phyloP scores from a whole-genome alignment of 257 asterid species.

The Forsythia suspensa region DNA sequence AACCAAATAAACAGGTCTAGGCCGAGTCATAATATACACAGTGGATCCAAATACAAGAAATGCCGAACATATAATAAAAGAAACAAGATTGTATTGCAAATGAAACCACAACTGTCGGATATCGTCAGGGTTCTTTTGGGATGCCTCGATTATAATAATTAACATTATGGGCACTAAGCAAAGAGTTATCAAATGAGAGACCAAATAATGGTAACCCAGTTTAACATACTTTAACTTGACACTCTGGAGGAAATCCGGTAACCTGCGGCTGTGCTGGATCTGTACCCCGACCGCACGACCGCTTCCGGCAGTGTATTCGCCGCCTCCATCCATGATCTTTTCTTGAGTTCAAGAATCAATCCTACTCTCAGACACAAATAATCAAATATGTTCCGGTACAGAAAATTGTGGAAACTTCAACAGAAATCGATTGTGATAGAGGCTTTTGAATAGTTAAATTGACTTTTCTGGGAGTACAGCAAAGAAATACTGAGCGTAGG shows the following conservation, averaged over 20 bases:
- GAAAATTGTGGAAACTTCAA: neutral
- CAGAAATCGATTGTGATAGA: neutral
- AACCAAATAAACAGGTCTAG: conserved; percentile 66
- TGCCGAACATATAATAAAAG: conserved; percentile 58
- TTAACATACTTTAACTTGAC: conserved; percentile 81
- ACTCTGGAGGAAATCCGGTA: conserved; percentile 81
- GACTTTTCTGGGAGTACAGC: neutral
- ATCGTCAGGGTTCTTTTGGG: conserved; percentile 73
- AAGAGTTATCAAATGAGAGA: conserved; percentile 65
- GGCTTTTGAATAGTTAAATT: neutral
- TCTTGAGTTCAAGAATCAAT: neutral
- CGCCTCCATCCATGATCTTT: conserved; percentile 53
- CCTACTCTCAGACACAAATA: neutral
- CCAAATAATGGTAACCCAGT: conserved; percentile 83
- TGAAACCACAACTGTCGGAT: conserved; percentile 66
- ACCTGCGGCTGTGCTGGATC: conserved; percentile 61
- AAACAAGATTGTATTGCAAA: conserved; percentile 64
- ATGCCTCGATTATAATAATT: conserved; percentile 52
- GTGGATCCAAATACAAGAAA: conserved; percentile 73
- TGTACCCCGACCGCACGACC: conserved; percentile 50
- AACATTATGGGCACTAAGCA: conserved; percentile 64
- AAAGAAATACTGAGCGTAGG: too few relatives aligned
- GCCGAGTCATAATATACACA: conserved; percentile 68
- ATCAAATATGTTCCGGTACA: neutral
- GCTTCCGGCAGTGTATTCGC: conserved; percentile 10